Conservation (phyloP, 2,329 filamentous ascomycete genomes). For the Colletotrichum simmondsii region DNA sequence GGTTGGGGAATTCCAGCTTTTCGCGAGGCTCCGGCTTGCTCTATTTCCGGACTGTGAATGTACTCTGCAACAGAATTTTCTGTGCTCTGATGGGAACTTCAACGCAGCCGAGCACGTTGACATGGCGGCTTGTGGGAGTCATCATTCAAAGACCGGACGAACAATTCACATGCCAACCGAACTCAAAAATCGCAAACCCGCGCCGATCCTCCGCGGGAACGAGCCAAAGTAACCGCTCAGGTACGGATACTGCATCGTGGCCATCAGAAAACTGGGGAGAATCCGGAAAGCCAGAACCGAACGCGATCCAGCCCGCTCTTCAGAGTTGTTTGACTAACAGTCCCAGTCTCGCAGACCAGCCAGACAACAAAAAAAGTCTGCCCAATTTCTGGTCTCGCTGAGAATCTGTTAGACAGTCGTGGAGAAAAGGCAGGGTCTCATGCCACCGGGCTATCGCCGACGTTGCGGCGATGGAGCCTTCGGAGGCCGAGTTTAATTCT, state of each 20-base stretch:
- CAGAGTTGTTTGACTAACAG: neutral
- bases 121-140: too few species aligned
- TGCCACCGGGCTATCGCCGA: conserved; percentile 20
- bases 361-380: neutral
- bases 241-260: neutral
- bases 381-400: conserved; percentile 21
- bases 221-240: too few species aligned
- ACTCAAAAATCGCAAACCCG: neutral
- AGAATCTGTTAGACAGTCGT: neutral
- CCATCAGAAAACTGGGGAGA: neutral
- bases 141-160: too few species aligned
- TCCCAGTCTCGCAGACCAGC: neutral
- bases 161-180: neutral
- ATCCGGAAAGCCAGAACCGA: conserved; percentile 1
- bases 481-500: conserved; percentile 12
- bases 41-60: neutral
- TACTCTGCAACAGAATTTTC: too few species aligned
- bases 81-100: too few species aligned
- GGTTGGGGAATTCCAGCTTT: neutral
- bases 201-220: neutral
- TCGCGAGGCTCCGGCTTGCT: neutral
- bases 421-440: neutral
- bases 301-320: neutral
- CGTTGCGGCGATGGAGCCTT: conserved; percentile 1
- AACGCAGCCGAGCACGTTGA: too few species aligned